Base-by-base conservation (phyloP, 2,329 filamentous ascomycete species). In the Monosporascus sp. region DNA sequence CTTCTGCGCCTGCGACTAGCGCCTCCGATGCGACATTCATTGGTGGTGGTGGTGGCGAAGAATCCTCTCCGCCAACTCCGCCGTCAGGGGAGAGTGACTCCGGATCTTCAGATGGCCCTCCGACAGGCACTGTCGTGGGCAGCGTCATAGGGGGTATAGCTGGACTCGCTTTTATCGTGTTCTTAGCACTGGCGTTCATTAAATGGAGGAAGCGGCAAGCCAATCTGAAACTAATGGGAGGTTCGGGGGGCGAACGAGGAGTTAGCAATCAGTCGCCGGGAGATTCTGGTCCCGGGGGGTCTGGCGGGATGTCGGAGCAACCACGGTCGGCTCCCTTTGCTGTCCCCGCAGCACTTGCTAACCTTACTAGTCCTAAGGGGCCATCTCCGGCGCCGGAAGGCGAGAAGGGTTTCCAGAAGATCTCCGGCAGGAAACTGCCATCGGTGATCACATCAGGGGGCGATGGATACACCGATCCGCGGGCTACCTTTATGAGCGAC, bases 361-460 rank as follows among this genome's bases (percentile, higher is more conserved):
- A 67, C 43, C 61, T 81, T 37, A 70, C 74, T 35, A 65, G 64
- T 7, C 60, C 64, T 26, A 78, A 75, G 54, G 72, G 69, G 56
- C 66, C 58, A 58, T 69, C 56, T 54, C 65, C 55, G 49, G 72
- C 72, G 31, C 31, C 31, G 37, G 68, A 65, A 24, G 75, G 72
- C 27, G 82, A 87, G 63, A 73, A 75, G 55, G 81, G 83, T 1
- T 88, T 88, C 65, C 80, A 85, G 57, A 80, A 83, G 31, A 79
- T 88, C 2, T 85, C 84, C 6, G 85, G 85, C 56, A 78, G 78
- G 62, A 87, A 87, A 62, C 66, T 88, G 53, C 80, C 81, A 3
- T 83, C 85, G 2, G 84, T 87, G 9, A 69, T 87, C 38, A 75
- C 82, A 54, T 75, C 74, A 47, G 84, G 84, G 16, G 84, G 84